These are phyloP conservation scores for Sporisorium exsertum DNA, from an alignment of 1,284 basidiomycete species.

Conservation along the genomic window DNA sequence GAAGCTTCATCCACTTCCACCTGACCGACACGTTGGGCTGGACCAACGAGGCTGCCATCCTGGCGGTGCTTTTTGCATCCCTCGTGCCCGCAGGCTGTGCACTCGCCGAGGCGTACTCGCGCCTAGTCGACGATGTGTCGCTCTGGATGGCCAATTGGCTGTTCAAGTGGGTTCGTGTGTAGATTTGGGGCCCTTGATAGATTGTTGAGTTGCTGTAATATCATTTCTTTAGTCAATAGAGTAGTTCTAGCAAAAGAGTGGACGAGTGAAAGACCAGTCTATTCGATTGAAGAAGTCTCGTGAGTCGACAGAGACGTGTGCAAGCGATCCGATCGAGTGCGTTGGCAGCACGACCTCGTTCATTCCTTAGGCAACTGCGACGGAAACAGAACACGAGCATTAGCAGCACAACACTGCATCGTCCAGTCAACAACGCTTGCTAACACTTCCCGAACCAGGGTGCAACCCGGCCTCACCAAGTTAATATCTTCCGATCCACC, in stretches of 20 bases:
- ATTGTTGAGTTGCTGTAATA: background rate
- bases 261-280: no score
- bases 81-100: constrained; percentile 35
- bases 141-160: constrained; percentile 37
- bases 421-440: no score
- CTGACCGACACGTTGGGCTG: constrained; percentile 19
- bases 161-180: constrained; percentile 45
- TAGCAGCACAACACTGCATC: no score
- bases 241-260: no score
- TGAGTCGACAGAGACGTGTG: no score
- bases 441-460: no score
- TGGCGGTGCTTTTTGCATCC: constrained; percentile 31
- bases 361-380: no score
- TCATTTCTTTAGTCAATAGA: background rate
- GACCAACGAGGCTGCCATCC: constrained; percentile 18
- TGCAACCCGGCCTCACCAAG: no score
- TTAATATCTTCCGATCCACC: no score
- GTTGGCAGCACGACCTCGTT: no score
- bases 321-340: no score
- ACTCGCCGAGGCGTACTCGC: constrained; percentile 29
- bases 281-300: background rate
- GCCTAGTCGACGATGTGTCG: constrained; percentile 41
- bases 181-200: background rate
- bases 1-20: constrained; percentile 35
- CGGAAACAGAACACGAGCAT: no score